A percentile compares a stretch with the other conserved stretches of the same genome.
These are phyloP conservation scores for Xylaria castorea DNA, from an alignment of 495 filamentous ascomycete genomes.

Conservation along the genomic window DNA sequence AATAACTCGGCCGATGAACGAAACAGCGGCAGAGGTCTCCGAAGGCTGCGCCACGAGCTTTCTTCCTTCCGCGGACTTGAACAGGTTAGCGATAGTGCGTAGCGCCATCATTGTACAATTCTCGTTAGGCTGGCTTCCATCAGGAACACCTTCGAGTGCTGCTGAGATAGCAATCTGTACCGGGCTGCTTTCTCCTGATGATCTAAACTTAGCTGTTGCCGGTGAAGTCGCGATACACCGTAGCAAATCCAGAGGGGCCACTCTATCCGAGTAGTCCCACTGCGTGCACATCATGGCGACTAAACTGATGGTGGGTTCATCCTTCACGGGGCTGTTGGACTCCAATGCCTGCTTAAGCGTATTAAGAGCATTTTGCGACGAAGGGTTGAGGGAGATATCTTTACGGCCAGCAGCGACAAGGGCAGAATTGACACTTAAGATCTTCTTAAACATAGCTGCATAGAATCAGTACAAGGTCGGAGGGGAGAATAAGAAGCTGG, in stretches of 20 bases:
- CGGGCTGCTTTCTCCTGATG: conserved; percentile 51
- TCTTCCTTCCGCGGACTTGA: conserved; percentile 75
- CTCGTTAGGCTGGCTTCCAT: conserved; percentile 46
- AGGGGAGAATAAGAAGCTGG: conserved; percentile 44
- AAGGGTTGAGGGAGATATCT: conserved; percentile 73
- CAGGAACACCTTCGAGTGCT: conserved; percentile 45
- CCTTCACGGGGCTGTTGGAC: conserved; percentile 43
- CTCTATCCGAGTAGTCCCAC: conserved; percentile 79
- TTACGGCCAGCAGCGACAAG: conserved; percentile 73
- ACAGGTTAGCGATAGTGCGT: conserved; percentile 86
- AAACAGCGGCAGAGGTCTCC: conserved; percentile 52
- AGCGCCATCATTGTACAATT: conserved; percentile 89
- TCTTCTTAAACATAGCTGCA: conserved; percentile 73
- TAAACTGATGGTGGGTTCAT: conserved; percentile 58
- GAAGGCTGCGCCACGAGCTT: conserved; percentile 64
- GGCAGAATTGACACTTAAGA: conserved; percentile 72
- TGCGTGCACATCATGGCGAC: conserved; percentile 70
- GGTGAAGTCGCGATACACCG: conserved; percentile 77
- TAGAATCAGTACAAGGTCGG: conserved; percentile 50
- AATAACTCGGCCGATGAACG: conserved; percentile 50
- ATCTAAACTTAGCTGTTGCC: conserved; percentile 59
- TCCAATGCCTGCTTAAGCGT: conserved; percentile 65
- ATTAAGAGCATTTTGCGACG: conserved; percentile 66
- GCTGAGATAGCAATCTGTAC: conserved; percentile 63
- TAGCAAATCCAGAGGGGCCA: conserved; percentile 86